These are phyloP conservation scores for Mucor ambiguus DNA, from an alignment of 371 early-diverging fungal species.

Conservation along the genomic window DNA sequence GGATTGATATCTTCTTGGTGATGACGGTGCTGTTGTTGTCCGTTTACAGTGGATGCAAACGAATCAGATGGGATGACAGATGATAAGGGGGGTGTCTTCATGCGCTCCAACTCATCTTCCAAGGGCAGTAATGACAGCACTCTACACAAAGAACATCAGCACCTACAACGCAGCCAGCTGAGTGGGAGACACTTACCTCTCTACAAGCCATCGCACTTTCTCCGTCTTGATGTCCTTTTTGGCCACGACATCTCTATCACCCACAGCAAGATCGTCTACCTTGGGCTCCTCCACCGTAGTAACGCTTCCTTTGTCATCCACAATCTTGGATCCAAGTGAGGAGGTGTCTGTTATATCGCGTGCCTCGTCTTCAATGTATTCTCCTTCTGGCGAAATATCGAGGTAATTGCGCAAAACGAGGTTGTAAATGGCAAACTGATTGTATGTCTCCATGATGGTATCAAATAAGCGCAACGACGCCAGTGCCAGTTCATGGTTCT, in stretches of 20 bases:
- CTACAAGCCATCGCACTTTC: slow-evolving; percentile 55
- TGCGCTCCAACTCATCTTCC: slow-evolving; percentile 54
- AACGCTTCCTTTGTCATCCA: slow-evolving; percentile 35
- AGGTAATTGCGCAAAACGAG: slow-evolving; percentile 64
- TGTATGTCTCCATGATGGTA: slow-evolving; percentile 63
- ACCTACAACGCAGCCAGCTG: not conserved
- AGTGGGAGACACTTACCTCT: slow-evolving; percentile 34
- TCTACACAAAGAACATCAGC: slow-evolving; percentile 15
- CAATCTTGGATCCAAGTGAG: slow-evolving; percentile 39
- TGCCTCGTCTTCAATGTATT: slow-evolving; percentile 40
- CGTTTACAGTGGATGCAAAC: slow-evolving; percentile 25
- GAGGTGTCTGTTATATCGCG: slow-evolving; percentile 40
- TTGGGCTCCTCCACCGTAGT: slow-evolving; percentile 21
- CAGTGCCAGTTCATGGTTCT: slow-evolving; percentile 53
- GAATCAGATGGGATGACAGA: slow-evolving; percentile 42
- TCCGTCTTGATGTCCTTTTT: slow-evolving; percentile 40
- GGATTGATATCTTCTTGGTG: slow-evolving; percentile 8
- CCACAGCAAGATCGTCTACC: slow-evolving; percentile 21
- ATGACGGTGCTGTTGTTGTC: not conserved
- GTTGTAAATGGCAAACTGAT: slow-evolving; percentile 66
- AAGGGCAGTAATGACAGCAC: slow-evolving; percentile 51
- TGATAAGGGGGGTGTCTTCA: slow-evolving; percentile 50
- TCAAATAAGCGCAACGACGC: slow-evolving; percentile 65
- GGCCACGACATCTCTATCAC: slow-evolving; percentile 12
- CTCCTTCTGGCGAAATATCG: slow-evolving; percentile 47